Evolutionary conservation across 495 filamentous ascomycete species (phyloP).

Genomic region (Podospora comata): DNA sequence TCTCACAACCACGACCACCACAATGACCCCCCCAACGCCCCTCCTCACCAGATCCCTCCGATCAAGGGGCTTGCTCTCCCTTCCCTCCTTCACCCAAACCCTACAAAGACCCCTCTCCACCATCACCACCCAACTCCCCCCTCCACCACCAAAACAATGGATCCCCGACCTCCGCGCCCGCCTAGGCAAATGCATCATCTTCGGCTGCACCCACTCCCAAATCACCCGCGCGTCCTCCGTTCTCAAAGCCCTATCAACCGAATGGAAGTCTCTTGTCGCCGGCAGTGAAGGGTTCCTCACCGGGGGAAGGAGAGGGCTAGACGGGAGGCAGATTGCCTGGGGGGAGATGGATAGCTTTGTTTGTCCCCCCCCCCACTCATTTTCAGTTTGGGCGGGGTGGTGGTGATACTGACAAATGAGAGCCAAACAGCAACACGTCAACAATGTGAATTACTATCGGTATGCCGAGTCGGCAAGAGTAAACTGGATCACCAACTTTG

Average conservation of each 20-base stretch:
- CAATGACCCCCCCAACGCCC: neutral
- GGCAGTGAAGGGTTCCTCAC: slow-evolving; percentile 82
- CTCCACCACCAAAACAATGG: slow-evolving; percentile 57
- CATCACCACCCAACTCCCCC: slow-evolving; percentile 17
- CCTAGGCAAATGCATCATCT: slow-evolving; percentile 79
- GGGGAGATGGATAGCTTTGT: slow-evolving; percentile 76
- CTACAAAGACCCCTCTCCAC: neutral
- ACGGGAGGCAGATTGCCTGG: slow-evolving; percentile 75
- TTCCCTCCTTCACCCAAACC: neutral
- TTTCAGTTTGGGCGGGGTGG: neutral
- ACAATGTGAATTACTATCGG: slow-evolving; percentile 70
- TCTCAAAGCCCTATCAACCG: slow-evolving; percentile 57
- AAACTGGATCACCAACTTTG: slow-evolving; percentile 79
- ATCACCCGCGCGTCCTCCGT: slow-evolving; percentile 58
- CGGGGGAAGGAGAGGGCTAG: slow-evolving; percentile 61
- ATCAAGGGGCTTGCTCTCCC: neutral
- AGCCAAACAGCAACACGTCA: slow-evolving; percentile 65
- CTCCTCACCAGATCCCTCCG: neutral
- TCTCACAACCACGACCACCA: neutral
- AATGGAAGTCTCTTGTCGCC: slow-evolving; percentile 76
- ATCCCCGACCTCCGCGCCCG: slow-evolving; percentile 68
- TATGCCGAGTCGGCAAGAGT: slow-evolving; percentile 84
- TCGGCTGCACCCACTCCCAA: slow-evolving; percentile 64
- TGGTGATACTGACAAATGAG: slow-evolving; percentile 1
- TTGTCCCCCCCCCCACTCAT: slow-evolving; percentile 27